Base-by-base conservation (phyloP, 2,329 filamentous ascomycete genomes). In the Cercospora citrullina region DNA sequence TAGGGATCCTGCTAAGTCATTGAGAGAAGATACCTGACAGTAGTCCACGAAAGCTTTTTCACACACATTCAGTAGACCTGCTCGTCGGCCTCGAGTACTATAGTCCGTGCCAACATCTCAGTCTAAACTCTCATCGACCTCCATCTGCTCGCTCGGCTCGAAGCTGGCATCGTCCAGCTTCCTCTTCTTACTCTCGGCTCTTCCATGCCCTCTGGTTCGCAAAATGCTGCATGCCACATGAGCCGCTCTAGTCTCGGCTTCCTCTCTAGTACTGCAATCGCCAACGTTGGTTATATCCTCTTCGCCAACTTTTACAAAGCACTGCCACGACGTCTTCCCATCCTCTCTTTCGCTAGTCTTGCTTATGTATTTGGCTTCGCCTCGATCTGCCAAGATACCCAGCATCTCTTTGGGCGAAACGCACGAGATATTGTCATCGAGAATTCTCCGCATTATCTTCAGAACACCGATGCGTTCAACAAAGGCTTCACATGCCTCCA, bases 391-490 rank as follows among this genome's bases (percentile, higher is more conserved):
- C 33, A 90, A 72, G 55, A 84, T 80, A 0, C 90, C 89, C 8
- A 96, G 79, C 67, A 88, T 83, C 76, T 92, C 89, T 78, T 92
- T 94, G 8, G 87, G 87, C 75, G 87, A 85, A 60, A 82, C 74
- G 3, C 84, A 79, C 59, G 89, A 83, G 2, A 94, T 84, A 0
- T 79, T 75, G 0, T 83, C 80, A 0, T 76, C 72, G 9, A 96
- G 73, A 10, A 93, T 81, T 2, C 89, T 84, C 0, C 86, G 80
- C 67, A 96, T 78, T 71, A 87, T 87, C 0, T 80, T 76, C 45
- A 93, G 71, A 4, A 97, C 82, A 0, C 92, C 92, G 3, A 93
- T 80, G 0, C 82, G 80, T 55, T 86, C 83, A 0, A 92, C 77
- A 42, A 97, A 84, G 0, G 63, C 75, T 60, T 85, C 81, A 73